phyloP scores from a whole-genome alignment of 2,329 filamentous ascomycete species.

The Pseudogymnoascus sp. region DNA sequence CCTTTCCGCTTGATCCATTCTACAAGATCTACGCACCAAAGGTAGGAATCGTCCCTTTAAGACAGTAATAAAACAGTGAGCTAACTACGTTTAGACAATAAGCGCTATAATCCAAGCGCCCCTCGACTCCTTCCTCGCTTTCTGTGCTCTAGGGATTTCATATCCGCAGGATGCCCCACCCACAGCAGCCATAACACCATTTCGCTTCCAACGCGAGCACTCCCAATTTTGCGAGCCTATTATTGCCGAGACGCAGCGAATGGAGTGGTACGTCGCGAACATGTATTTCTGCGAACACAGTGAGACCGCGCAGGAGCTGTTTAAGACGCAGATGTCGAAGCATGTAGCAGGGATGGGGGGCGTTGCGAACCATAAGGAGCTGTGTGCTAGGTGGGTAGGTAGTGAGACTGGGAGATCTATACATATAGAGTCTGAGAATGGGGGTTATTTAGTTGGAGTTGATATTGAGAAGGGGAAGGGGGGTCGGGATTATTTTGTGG shows the following conservation, averaged over 20 bases:
- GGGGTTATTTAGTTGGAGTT: background rate
- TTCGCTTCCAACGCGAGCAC: slow-evolving; percentile 7
- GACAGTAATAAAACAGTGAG: background rate
- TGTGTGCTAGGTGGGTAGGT: background rate
- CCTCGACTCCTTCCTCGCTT: background rate
- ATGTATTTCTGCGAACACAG: background rate
- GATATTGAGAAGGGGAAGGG: background rate
- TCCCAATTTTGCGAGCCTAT: background rate
- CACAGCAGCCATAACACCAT: background rate
- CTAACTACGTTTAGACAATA: background rate
- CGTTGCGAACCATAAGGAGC: background rate
- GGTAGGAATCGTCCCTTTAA: background rate
- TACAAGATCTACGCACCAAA: background rate
- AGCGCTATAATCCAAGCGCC: background rate
- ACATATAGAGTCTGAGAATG: background rate
- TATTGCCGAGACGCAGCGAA: background rate
- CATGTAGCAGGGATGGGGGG: background rate
- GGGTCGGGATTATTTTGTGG: background rate
- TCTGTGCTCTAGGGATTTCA: slow-evolving; percentile 4
- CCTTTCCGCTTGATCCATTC: background rate
- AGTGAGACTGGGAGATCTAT: background rate
- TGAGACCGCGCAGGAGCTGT: background rate
- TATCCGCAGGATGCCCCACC: slow-evolving; percentile 1
- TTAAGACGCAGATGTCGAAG: background rate
- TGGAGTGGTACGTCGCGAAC: slow-evolving; percentile 5